Percentiles rank a stretch among this genome's conserved stretches.
Conservation (phyloP, 2,329 filamentous ascomycete genomes). For the Thielaviopsis ethacetica region DNA sequence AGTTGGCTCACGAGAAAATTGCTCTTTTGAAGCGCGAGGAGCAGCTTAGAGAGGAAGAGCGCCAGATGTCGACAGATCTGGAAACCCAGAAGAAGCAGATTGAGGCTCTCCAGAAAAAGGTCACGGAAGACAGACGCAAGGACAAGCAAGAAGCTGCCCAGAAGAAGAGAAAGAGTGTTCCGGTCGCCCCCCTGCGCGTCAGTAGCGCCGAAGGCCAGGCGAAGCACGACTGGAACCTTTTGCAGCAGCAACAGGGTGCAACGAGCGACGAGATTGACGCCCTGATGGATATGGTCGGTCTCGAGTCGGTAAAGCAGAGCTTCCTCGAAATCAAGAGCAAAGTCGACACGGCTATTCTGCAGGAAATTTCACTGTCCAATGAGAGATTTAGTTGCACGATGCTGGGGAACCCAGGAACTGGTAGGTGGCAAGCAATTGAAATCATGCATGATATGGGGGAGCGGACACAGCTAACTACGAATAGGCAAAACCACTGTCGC, state of each 20-base stretch:
- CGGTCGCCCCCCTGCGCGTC: background rate
- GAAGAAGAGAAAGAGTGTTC: background rate
- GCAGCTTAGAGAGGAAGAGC: slow-evolving; percentile 24
- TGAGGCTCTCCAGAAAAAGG: slow-evolving; percentile 21
- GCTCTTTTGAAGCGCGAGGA: slow-evolving; percentile 27
- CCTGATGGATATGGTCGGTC: slow-evolving; percentile 54
- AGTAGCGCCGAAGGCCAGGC: slow-evolving; percentile 16
- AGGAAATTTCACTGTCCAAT: slow-evolving; percentile 34
- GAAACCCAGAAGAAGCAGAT: background rate
- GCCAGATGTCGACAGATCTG: background rate
- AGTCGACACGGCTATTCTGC: slow-evolving; percentile 43
- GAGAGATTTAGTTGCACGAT: slow-evolving; percentile 40
- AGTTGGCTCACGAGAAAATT: slow-evolving; percentile 37
- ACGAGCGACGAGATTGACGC: slow-evolving; percentile 39
- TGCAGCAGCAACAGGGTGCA: slow-evolving; percentile 34
- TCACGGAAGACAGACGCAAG: slow-evolving; percentile 15
- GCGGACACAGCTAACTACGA: background rate
- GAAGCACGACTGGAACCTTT: slow-evolving; percentile 39
- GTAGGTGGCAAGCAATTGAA: slow-evolving; percentile 21
- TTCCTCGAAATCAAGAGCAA: slow-evolving; percentile 47
- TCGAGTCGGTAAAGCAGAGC: slow-evolving; percentile 50
- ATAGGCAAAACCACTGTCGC: slow-evolving; percentile 57
- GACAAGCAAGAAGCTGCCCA: background rate
- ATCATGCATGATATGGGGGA: background rate
- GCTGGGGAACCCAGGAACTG: slow-evolving; percentile 61